phyloP scores from a whole-genome alignment of 2,329 filamentous ascomycete species.

The Trichoderma polysporum region DNA sequence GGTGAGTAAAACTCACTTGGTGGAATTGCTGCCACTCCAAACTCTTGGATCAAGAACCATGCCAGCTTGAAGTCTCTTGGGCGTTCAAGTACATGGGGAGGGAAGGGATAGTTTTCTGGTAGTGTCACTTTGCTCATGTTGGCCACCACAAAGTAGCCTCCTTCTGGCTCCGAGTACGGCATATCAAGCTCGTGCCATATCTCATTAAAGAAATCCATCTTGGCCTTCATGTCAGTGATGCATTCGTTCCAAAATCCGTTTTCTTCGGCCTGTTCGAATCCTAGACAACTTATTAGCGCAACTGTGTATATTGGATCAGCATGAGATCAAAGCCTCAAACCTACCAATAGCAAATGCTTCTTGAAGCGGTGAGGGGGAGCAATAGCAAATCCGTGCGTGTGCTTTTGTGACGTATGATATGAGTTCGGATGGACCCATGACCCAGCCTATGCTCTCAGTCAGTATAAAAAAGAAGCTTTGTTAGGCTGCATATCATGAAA shows the following conservation, averaged over 20 bases:
- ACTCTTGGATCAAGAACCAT: constrained; percentile 6
- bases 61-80: constrained; percentile 10
- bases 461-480: not conserved
- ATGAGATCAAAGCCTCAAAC: not conserved
- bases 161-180: constrained; percentile 5
- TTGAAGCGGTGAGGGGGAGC: constrained; percentile 4
- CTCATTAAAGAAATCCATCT: constrained; percentile 5
- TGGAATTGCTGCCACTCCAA: constrained; percentile 2
- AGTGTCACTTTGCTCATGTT: constrained; percentile 11
- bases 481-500: no score
- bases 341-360: constrained; percentile 6
- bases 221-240: constrained; percentile 2
- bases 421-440: not conserved
- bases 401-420: not conserved
- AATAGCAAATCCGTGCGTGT: not conserved
- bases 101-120: not conserved
- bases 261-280: constrained; percentile 1
- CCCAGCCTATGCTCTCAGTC: not conserved
- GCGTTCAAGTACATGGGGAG: not conserved
- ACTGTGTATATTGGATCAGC: no score
- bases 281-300: not conserved
- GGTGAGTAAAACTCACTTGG: constrained; percentile 6
- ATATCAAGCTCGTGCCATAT: constrained; percentile 8
- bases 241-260: constrained; percentile 9
- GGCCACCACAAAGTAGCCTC: not conserved